Base-by-base conservation (phyloP, 2,329 filamentous ascomycete species). In the Xenoacremonium recifei region DNA sequence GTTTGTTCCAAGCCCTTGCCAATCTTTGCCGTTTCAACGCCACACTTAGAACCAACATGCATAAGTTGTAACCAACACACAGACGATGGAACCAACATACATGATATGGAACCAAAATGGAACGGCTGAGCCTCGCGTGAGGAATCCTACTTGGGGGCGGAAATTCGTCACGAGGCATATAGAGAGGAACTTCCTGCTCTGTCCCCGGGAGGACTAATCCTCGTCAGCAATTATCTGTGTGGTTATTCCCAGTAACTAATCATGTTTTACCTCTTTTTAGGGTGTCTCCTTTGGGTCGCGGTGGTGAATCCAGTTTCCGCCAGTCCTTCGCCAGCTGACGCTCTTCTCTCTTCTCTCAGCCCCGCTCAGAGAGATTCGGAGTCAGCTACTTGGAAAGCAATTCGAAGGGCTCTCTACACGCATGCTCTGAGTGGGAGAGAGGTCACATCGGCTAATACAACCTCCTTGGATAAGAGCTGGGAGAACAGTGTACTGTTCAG, bases 401-500 rank as follows among this genome's bases (percentile, higher is more conserved):
- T 31, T 15, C 29, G 29, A 15, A 31, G 29, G 29, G 29, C 29
- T 15, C 29, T 31, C 29, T 31, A 7, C 7, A 15, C 29, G 17
- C 7, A 31, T 31, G 7, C 29, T 9, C n/a, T 31, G 7, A 15
- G 17, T 15, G 29, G n/a, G 7, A 9, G 29, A 31, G n/a, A 9
- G 13, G n/a, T 6, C 13, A 15, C 17, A 6, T 15, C 29, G 29
- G 29, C 29, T 15, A 45, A 37, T 15, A 40, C 37, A 21, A 41
- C 42, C 20, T 45, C 42, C 2, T 12, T 45, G 10, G 37, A 45
- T 21, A 45, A 37, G 30, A 45, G 42, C 21, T 45, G 42, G 42
- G 18, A 37, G 4, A 33, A 45, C 20, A 34, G 37, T 20, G 37
- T 40, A 18, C 29, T 45, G 18, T 45, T 45, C 16, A 37, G 31